phyloP scores from a whole-genome alignment of 257 asterid genomes.

The Asclepias syriaca region DNA sequence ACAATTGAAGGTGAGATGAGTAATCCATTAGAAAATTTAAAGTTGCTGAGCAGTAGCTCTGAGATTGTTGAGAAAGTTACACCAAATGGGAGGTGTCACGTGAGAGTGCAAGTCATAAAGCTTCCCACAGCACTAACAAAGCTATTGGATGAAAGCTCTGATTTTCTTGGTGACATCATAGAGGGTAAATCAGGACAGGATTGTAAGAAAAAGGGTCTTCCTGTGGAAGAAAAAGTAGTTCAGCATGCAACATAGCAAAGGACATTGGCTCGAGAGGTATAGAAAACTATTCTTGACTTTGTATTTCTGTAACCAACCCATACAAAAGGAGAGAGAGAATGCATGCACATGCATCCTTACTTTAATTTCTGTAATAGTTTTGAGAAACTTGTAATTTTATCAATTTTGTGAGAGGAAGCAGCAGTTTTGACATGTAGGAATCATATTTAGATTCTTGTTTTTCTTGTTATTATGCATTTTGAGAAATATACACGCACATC shows the following conservation, averaged over 20 bases:
- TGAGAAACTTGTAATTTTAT: no score
- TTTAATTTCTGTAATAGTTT: no score
- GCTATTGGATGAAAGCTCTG: slow-evolving; percentile 74
- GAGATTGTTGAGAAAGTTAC: slow-evolving; percentile 77
- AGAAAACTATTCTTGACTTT: slow-evolving; percentile 19
- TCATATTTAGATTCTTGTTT: no score
- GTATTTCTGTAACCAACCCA: not conserved
- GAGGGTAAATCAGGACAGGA: slow-evolving; percentile 69
- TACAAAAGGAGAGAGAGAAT: no score
- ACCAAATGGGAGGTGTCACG: slow-evolving; percentile 77
- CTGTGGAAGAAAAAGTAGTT: slow-evolving; percentile 80
- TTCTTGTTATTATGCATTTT: no score
- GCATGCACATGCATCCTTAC: no score
- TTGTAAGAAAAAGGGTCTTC: slow-evolving; percentile 65
- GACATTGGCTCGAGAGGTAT: slow-evolving; percentile 83
- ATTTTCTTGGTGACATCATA: slow-evolving; percentile 64
- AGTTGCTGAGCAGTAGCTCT: slow-evolving; percentile 43
- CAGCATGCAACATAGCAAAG: slow-evolving; percentile 83
- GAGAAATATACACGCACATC: no score
- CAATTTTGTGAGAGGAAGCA: no score
- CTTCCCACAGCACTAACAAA: slow-evolving; percentile 77
- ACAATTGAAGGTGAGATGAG: slow-evolving; percentile 67
- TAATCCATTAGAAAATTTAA: slow-evolving; percentile 59
- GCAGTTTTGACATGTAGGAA: no score
- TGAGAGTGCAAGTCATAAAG: slow-evolving; percentile 77